A percentile compares a stretch with the other conserved stretches of the same genome.
These are phyloP conservation scores for Casuarina cunninghamiana DNA, from an alignment of 306 rosid genomes.

Conservation along the genomic window DNA sequence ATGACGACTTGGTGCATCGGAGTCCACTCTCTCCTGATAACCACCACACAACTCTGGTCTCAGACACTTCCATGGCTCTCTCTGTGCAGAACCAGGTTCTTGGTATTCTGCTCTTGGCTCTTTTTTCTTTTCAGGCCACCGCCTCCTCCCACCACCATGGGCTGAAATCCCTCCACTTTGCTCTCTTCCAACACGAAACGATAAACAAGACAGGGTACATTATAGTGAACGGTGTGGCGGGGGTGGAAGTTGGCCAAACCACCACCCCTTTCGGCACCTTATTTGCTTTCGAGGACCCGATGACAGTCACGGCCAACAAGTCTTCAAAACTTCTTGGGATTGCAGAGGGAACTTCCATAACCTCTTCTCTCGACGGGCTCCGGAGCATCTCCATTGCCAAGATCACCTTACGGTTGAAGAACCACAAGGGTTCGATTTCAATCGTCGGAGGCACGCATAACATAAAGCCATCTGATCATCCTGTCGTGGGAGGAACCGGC, in stretches of 20 bases:
- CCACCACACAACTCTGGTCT: background rate
- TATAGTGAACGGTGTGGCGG: constrained; percentile 54
- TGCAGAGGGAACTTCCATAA: constrained; percentile 62
- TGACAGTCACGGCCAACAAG: constrained; percentile 42
- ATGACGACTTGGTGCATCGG: background rate
- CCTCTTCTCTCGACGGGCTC: constrained; percentile 70
- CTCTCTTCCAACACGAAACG: constrained; percentile 72
- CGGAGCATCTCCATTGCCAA: constrained; percentile 59
- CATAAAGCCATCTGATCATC: constrained; percentile 49
- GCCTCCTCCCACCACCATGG: constrained; percentile 20
- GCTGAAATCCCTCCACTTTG: constrained; percentile 60
- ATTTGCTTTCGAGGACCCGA: constrained; percentile 61
- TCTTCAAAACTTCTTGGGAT: constrained; percentile 59
- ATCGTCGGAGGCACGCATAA: constrained; percentile 61
- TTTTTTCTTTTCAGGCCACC: constrained; percentile 19
- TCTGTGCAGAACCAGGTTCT: constrained; percentile 7
- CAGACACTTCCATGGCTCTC: constrained; percentile 18
- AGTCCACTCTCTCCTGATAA: too few relatives aligned
- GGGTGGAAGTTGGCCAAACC: constrained; percentile 37
- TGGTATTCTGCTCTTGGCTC: constrained; percentile 12
- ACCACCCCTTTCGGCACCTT: constrained; percentile 69
- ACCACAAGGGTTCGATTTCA: constrained; percentile 55
- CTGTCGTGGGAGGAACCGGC: constrained; percentile 75
- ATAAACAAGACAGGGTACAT: constrained; percentile 66
- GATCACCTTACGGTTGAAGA: constrained; percentile 50